Evolutionary conservation across 192 early-diverging fungal species (phyloP).

Genomic region (Rhizophagus clarus): DNA sequence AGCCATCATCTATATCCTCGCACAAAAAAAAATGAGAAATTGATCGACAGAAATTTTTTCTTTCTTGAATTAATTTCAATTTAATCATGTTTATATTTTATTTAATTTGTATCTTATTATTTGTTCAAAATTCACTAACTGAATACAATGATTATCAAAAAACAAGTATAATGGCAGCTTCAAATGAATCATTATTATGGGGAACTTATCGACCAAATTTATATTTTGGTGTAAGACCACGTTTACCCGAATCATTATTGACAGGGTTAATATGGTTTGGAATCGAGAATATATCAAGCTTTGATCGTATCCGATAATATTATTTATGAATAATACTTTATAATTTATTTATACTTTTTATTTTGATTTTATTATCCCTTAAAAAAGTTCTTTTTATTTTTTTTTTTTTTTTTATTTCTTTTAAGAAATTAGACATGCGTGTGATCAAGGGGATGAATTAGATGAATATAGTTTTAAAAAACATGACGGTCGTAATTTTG

Average conservation of each 20-base stretch:
- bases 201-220: constrained; percentile 91
- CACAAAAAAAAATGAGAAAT: too few relatives aligned
- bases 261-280: constrained; percentile 96
- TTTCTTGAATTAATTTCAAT: too few relatives aligned
- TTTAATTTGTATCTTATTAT: too few relatives aligned
- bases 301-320: constrained; percentile 47
- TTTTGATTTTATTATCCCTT: neutral
- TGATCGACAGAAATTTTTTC: too few relatives aligned
- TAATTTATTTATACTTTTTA: too few relatives aligned
- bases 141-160: neutral
- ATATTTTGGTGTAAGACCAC: constrained; percentile 89
- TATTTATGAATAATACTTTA: too few relatives aligned
- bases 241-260: constrained; percentile 73
- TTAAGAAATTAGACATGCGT: constrained; percentile 85
- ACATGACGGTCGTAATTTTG: constrained; percentile 84
- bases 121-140: too few relatives aligned
- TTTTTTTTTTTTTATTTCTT: constrained; percentile 11
- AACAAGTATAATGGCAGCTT: constrained; percentile 10
- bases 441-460: constrained; percentile 84
- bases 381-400: neutral
- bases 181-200: constrained; percentile 72
- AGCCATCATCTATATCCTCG: too few relatives aligned
- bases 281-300: constrained; percentile 54
- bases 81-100: too few relatives aligned
- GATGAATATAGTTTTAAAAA: constrained; percentile 83